Evolutionary conservation across 2,329 filamentous ascomycete species (phyloP), one percentile per base, ranked within the genome.

Genomic region (Fusarium circinatum): DNA sequence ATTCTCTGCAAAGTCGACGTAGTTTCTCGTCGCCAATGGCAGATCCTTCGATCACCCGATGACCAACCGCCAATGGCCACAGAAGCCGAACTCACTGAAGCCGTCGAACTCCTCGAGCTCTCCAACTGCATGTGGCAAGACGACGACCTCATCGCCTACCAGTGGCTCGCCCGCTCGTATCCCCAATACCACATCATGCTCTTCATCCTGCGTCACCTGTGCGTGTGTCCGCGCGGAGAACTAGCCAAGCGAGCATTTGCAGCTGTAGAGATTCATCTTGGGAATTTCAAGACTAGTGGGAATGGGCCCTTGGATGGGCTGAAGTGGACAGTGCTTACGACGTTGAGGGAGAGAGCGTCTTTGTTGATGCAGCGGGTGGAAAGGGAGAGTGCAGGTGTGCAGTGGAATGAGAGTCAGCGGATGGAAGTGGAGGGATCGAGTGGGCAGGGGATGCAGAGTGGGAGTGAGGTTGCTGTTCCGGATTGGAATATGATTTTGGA

Each of bases 21-120:
- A 75, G 85, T 85, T 0, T 83, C 89, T 0, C 89, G 89, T 4
- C 79, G 82, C n/a, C 79, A 82, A 12, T 78, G 78, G 47, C 75
- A 79, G 42, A 80, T 79, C 14, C 74, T 77, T 9, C 73, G 73
- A 3, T 75, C 76, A 0, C 64, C 74, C 3, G 63, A 74, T 5
- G 70, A 74, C 57, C 73, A 45, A 36, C 72, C 4, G 38, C 73
- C 6, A 62, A 78, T 36, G 75, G 57, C 80, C 0, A 80, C 78
- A 0, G 80, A 82, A 52, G 76, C 80, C 11, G 81, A 82, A 15
- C 76, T 86, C 1, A 28, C 66, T 0, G 78, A 81, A 28, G 83
- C 83, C 2, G 67, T 81, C 4, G 69, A 76, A 3, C 78, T 82
- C 0, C 73, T 86, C 2, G 82, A 85, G 30, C 71, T 75, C 9